Conservation (phyloP, 768 basidiomycete species). For the Grammothele lineata region DNA sequence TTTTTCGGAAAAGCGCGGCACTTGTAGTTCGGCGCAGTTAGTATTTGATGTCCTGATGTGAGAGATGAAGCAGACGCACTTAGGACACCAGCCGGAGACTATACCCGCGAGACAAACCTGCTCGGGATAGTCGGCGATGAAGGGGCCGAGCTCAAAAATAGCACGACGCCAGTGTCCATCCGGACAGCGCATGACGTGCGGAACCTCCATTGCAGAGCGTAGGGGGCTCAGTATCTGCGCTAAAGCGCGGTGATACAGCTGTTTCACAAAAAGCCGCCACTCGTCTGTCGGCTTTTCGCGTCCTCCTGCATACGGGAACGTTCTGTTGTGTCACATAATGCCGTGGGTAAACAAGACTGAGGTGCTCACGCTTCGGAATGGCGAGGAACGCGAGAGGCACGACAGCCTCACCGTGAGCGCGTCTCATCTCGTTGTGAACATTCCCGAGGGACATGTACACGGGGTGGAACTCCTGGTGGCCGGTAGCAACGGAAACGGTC, state of each 20-base stretch:
- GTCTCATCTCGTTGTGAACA: constrained; percentile 17
- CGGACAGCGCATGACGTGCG: constrained; percentile 15
- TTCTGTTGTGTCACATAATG: constrained; percentile 17
- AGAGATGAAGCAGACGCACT: constrained; percentile 2
- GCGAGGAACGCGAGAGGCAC: constrained; percentile 21
- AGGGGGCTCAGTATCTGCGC: constrained; percentile 8
- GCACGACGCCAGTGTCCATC: constrained; percentile 25
- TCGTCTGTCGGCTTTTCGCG: constrained; percentile 17
- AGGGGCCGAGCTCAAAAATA: constrained; percentile 26
- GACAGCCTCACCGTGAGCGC: constrained; percentile 19
- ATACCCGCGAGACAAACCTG: constrained; percentile 21
- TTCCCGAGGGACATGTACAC: constrained; percentile 25
- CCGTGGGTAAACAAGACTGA: constrained; percentile 3
- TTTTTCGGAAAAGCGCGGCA: constrained; percentile 26
- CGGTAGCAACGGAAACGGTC: constrained; percentile 21
- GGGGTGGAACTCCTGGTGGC: constrained; percentile 25
- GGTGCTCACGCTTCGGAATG: constrained; percentile 28
- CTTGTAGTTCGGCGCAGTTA: constrained; percentile 6
- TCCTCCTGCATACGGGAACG: background rate
- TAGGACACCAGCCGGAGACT: constrained; percentile 21
- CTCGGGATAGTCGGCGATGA: constrained; percentile 31
- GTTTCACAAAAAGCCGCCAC: constrained; percentile 11
- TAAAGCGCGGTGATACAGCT: constrained; percentile 12
- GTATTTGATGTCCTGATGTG: constrained; percentile 7
- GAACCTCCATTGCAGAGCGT: constrained; percentile 11